phyloP scores from a whole-genome alignment of 106 monocot species.

The Platanthera zijinensis region DNA sequence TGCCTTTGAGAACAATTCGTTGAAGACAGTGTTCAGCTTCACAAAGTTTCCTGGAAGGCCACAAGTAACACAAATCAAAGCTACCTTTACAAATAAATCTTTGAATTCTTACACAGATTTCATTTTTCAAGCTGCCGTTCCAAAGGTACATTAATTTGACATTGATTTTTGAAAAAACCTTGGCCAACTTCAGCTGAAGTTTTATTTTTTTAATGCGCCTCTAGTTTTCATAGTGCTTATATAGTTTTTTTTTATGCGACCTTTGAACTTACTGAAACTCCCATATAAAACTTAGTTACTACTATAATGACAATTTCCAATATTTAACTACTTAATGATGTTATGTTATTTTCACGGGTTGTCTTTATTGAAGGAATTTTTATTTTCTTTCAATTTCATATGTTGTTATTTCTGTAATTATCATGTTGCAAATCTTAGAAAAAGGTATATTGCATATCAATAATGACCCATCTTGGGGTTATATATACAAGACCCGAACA shows the following conservation, averaged over 20 bases:
- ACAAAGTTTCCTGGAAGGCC: slow-evolving; percentile 66
- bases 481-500: too few species aligned
- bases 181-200: background rate
- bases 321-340: background rate
- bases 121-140: slow-evolving; percentile 95
- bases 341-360: background rate
- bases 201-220: background rate
- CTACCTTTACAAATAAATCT: slow-evolving; percentile 73
- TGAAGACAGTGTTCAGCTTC: slow-evolving; percentile 75
- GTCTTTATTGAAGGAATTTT: background rate
- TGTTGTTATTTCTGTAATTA: background rate
- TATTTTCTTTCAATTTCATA: background rate
- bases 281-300: background rate
- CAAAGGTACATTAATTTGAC: slow-evolving; percentile 53
- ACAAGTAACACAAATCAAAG: slow-evolving; percentile 55
- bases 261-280: background rate
- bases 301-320: background rate
- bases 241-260: background rate
- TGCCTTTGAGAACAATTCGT: slow-evolving; percentile 66
- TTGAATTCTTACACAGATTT: slow-evolving; percentile 64
- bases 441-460: too few species aligned
- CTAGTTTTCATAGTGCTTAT: background rate
- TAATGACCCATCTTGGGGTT: too few species aligned
- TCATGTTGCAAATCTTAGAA: background rate
- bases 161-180: background rate